These are phyloP conservation scores for Mycena filopes DNA, from an alignment of 768 basidiomycete genomes.

Conservation along the genomic window DNA sequence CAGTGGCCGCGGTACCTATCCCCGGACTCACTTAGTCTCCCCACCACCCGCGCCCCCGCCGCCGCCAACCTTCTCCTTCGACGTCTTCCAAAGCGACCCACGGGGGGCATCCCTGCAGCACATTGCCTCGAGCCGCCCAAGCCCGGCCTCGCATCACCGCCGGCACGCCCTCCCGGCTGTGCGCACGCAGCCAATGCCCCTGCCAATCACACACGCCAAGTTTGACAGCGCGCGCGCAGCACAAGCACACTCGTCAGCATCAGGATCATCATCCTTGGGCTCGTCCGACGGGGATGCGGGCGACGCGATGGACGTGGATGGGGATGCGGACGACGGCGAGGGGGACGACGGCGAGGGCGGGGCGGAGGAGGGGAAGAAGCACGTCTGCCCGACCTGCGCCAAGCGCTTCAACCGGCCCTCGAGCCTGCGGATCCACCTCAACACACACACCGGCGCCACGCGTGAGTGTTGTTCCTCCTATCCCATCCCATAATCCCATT, in stretches of 20 bases:
- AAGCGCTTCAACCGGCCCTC: constrained; percentile 65
- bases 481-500: neutral
- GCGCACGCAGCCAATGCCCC: too few species aligned
- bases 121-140: constrained; percentile 7
- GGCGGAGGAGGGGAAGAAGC: neutral
- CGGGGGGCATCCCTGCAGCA: neutral
- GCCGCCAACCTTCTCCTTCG: constrained; percentile 4
- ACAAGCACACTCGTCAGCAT: too few species aligned
- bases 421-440: constrained; percentile 71
- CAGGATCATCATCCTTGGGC: neutral
- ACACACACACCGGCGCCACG: constrained; percentile 74
- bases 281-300: too few species aligned
- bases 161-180: too few species aligned
- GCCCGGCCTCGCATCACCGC: neutral
- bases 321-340: neutral
- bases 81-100: constrained; percentile 7
- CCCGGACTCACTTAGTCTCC: neutral
- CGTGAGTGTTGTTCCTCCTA: constrained; percentile 52
- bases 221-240: too few species aligned
- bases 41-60: neutral
- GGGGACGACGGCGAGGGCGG: neutral
- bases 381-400: constrained; percentile 9
- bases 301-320: neutral
- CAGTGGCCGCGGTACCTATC: neutral
- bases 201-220: too few species aligned